These are phyloP conservation scores for Annulohypoxylon nitens DNA, from an alignment of 495 filamentous ascomycete species.

Conservation along the genomic window DNA sequence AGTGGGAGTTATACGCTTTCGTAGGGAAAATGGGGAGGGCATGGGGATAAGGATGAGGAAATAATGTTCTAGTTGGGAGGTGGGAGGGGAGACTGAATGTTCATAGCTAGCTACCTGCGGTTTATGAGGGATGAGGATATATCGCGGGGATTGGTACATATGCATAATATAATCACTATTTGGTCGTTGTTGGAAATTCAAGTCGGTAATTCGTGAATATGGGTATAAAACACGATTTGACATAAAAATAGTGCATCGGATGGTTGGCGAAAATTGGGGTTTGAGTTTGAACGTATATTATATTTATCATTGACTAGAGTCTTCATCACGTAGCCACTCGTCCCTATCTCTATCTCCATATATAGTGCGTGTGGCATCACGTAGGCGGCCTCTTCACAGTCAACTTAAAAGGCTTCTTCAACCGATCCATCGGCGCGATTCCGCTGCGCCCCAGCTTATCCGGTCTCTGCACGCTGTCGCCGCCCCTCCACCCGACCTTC, in stretches of 20 bases:
- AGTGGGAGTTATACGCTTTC: conserved; percentile 71
- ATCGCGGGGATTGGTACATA: not conserved
- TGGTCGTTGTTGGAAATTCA: not conserved
- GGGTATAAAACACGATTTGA: too few species aligned
- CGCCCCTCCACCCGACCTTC: conserved; percentile 46
- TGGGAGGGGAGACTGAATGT: not conserved
- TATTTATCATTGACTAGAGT: too few species aligned
- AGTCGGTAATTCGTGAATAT: not conserved
- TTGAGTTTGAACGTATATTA: too few species aligned
- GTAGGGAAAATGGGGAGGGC: not conserved
- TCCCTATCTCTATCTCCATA: not conserved
- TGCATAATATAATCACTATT: not conserved
- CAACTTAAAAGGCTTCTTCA: conserved; percentile 62
- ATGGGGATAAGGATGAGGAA: not conserved
- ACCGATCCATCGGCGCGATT: conserved; percentile 57
- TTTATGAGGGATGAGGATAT: not conserved
- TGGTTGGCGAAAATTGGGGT: too few species aligned
- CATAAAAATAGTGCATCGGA: too few species aligned
- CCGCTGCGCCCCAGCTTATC: conserved; percentile 48
- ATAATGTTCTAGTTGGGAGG: not conserved
- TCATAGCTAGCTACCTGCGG: not conserved
- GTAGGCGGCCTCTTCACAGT: conserved; percentile 54
- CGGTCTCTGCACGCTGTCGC: conserved; percentile 52
- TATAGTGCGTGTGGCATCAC: not conserved
- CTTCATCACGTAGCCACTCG: not conserved